phyloP scores from a whole-genome alignment of 208 protist genomes.

The Wallacemonas collosoma region DNA sequence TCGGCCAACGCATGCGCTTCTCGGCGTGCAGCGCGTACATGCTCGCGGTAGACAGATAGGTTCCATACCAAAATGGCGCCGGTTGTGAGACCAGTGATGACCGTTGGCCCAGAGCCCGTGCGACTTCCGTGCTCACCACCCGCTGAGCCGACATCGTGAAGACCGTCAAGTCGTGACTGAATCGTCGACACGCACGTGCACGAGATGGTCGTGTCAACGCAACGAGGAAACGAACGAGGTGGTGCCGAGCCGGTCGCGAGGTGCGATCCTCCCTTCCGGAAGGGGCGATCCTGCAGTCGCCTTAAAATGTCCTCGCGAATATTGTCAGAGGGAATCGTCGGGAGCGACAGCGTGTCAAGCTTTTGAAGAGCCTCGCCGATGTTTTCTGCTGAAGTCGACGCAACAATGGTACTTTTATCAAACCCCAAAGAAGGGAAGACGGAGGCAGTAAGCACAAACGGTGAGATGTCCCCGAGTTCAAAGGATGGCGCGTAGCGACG shows the following conservation, averaged over 20 bases:
- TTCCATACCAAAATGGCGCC: conserved; percentile 7
- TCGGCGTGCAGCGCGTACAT: background rate
- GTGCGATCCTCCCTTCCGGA: too few relatives aligned
- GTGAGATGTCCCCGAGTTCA: conserved; percentile 22
- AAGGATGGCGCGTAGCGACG: conserved; percentile 38
- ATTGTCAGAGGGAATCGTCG: conserved; percentile 7
- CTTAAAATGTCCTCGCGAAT: conserved; percentile 10
- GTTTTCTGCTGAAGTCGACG: background rate
- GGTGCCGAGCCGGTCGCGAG: background rate
- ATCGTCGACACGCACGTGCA: background rate
- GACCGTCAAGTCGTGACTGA: background rate
- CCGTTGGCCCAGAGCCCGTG: background rate
- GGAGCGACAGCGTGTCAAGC: background rate
- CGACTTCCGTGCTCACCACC: background rate
- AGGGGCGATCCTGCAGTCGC: background rate
- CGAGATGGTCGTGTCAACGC: conserved; percentile 8
- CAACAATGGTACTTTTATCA: background rate
- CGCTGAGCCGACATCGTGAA: background rate
- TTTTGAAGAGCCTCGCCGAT: conserved; percentile 5
- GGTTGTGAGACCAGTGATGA: conserved; percentile 11
- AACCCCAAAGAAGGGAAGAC: conserved; percentile 3
- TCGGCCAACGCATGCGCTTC: background rate
- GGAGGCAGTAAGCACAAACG: conserved; percentile 15
- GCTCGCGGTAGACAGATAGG: background rate
- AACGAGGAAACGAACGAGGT: conserved; percentile 1